phyloP scores from a whole-genome alignment of 495 filamentous ascomycete species.

The Penicillium desertorum region DNA sequence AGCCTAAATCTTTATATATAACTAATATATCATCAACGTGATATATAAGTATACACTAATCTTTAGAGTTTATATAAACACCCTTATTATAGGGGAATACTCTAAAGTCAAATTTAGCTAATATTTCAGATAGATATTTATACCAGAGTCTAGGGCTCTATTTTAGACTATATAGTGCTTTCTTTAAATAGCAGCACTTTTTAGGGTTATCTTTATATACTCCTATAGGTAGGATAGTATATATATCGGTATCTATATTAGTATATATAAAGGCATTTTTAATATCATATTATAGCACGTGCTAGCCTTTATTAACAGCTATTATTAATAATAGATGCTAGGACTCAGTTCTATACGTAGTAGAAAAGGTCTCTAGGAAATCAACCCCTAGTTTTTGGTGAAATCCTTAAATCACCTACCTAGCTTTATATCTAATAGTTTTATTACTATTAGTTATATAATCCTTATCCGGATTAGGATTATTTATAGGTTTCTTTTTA shows the following conservation, averaged over 20 bases:
- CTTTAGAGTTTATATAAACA: background rate
- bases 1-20: no score
- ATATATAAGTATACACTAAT: background rate
- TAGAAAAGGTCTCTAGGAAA: background rate
- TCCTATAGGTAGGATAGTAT: background rate
- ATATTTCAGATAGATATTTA: no score
- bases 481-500: background rate
- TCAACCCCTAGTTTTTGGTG: background rate
- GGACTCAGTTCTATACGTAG: background rate
- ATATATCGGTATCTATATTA: background rate
- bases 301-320: background rate
- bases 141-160: no score
- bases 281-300: background rate
- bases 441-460: background rate
- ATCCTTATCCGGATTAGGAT: background rate
- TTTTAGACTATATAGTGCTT: no score
- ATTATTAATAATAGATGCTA: background rate
- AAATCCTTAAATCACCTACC: background rate
- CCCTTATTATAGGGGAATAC: background rate
- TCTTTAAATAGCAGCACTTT: no score
- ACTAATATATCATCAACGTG: constrained; percentile 3
- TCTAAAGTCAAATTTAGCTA: background rate
- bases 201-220: background rate
- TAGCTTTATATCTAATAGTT: background rate
- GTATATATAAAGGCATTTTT: background rate